These are phyloP conservation scores for Amaranthus cruentus DNA, from an alignment of 148 eudicot genomes.

Conservation along the genomic window DNA sequence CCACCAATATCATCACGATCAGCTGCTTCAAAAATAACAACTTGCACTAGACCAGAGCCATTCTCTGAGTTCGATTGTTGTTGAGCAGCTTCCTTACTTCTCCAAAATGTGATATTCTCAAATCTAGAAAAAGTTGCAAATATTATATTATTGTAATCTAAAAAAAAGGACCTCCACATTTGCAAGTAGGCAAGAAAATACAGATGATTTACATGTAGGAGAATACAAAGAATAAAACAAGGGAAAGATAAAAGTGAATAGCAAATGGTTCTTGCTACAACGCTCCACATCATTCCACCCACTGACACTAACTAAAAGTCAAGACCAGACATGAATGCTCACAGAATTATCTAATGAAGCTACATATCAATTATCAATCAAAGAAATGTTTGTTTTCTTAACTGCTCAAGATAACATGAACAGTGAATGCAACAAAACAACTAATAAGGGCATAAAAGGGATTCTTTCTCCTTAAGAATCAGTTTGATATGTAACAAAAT, in stretches of 20 bases:
- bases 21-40: constrained; percentile 86
- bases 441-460: background rate
- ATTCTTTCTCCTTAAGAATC: background rate
- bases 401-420: background rate
- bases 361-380: background rate
- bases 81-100: constrained; percentile 61
- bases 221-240: background rate
- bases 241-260: constrained; percentile 1
- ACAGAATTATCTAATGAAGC: background rate
- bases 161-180: background rate
- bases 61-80: constrained; percentile 47
- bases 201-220: background rate
- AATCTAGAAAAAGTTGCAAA: constrained; percentile 44
- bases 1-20: constrained; percentile 98
- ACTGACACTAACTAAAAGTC: background rate
- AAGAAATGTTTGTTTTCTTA: background rate
- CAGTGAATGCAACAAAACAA: background rate
- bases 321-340: background rate
- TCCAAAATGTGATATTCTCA: constrained; percentile 90
- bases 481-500: too few relatives aligned
- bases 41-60: constrained; percentile 75
- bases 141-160: background rate
- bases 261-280: background rate
- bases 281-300: background rate
- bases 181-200: background rate